Evolutionary conservation across 768 basidiomycete genomes (phyloP).

Genomic region (Termitomyces sp.): DNA sequence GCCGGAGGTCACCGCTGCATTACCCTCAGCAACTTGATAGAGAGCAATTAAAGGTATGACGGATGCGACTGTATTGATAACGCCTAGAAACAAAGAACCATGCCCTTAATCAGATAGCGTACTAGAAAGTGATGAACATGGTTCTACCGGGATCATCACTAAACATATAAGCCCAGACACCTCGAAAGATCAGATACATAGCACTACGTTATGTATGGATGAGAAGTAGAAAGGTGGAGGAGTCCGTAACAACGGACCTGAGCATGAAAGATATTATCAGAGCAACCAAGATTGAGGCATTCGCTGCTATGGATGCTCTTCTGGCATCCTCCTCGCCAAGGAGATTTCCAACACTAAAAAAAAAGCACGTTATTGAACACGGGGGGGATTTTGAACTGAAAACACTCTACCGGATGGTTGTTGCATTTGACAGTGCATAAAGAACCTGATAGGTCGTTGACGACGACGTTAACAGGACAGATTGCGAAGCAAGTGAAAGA

Average conservation of each 20-base stretch:
- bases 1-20: slow-evolving; percentile 60
- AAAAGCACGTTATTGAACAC: neutral
- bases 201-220: slow-evolving; percentile 25
- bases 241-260: neutral
- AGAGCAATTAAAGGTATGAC: slow-evolving; percentile 72
- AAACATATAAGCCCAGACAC: slow-evolving; percentile 71
- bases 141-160: slow-evolving; percentile 54
- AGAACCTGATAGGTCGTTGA: slow-evolving; percentile 78
- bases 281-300: slow-evolving; percentile 58
- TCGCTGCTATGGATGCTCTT: slow-evolving; percentile 22
- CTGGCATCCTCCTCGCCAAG: slow-evolving; percentile 8
- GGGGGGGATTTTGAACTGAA: neutral
- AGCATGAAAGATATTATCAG: slow-evolving; percentile 25
- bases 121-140: neutral
- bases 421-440: slow-evolving; percentile 73
- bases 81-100: slow-evolving; percentile 26
- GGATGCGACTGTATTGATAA: slow-evolving; percentile 53
- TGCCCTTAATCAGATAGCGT: neutral
- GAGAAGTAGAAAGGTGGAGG: neutral
- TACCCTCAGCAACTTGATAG: slow-evolving; percentile 82
- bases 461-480: slow-evolving; percentile 72
- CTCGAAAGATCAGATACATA: slow-evolving; percentile 52
- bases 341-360: slow-evolving; percentile 7
- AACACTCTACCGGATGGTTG: slow-evolving; percentile 67
- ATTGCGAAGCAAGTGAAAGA: slow-evolving; percentile 78